Evolutionary conservation across 2,329 filamentous ascomycete genomes (phyloP), one percentile per base, ranked within the genome.

Genomic region (Parascedosporium putredinis): DNA sequence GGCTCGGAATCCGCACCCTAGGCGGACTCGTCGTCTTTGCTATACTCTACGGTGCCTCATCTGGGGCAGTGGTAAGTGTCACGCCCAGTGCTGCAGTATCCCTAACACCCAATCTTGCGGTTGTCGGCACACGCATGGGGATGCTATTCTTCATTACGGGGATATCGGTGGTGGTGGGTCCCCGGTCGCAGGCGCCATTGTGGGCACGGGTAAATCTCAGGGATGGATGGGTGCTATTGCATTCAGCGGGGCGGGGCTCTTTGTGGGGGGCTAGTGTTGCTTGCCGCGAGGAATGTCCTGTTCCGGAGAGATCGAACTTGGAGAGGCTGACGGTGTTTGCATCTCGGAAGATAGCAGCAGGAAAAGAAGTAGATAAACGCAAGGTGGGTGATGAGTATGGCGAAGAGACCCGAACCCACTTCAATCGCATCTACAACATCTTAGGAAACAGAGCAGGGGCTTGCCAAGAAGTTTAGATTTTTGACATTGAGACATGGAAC

Each of bases 21-120:
- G 61, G 61, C 1, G 66, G 67, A 1, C 64, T 69, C 51, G 64
- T 72, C 36, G 62, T 60, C 0, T 72, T 75, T 50, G 64, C 65
- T 22, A 58, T 68, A 2, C 53, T 73, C 42, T 74, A 72, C 51
- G 73, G 73, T 3, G 68, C 74, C 53, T 68, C 72, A 49, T 68
- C 69, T 2, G 70, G 70, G 5, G 66, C 63, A 3, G 60, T 74
- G 9, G 65, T 74, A 44, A 65, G 66, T 4, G 59, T 75, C 22
- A 65, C 68, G 1, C 64, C 68, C 2, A 65, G 69, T 0, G 67
- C 68, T 0, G 57, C 74, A 10, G 65, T 67, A 1, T 63, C 61
- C 25, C 59, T 75, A 23, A 69, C 69, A 1, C 58, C 62, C 1
- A 68, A 73, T 46, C 55, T 69, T 36, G 58, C 58, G 42, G 55